Evolutionary conservation across 2,329 filamentous ascomycete genomes (phyloP).

Genomic region (Hansfordia pulvinata): DNA sequence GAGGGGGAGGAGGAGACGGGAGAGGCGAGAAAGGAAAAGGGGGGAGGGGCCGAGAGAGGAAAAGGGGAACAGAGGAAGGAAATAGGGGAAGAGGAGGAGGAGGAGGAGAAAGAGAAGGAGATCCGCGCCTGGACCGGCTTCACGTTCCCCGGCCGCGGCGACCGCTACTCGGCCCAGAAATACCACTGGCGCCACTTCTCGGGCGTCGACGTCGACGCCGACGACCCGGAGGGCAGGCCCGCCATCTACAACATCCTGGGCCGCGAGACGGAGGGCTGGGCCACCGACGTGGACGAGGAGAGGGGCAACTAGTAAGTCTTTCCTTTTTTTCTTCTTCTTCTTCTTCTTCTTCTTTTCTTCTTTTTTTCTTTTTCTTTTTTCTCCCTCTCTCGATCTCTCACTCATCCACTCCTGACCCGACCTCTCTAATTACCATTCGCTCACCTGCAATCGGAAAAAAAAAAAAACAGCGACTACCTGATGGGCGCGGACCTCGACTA

Average conservation of each 20-base stretch:
- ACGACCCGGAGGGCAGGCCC: conserved; percentile 33
- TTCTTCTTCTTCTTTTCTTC: too few relatives aligned
- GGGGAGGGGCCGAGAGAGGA: not conserved
- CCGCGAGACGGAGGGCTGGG: conserved; percentile 51
- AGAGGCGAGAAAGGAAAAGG: not conserved
- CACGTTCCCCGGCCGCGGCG: conserved; percentile 46
- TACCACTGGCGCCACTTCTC: conserved; percentile 57
- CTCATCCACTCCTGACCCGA: too few relatives aligned
- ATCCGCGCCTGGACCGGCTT: conserved; percentile 59
- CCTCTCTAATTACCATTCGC: not conserved
- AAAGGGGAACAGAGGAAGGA: conserved; percentile 36
- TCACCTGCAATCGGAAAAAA: not conserved
- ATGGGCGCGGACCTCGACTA: conserved; percentile 23
- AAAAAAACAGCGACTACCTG: conserved; percentile 8
- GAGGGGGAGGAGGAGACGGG: not conserved
- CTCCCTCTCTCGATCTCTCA: too few relatives aligned
- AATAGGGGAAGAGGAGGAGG: conserved; percentile 35
- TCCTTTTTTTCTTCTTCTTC: conserved; percentile 15
- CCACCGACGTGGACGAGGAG: conserved; percentile 36
- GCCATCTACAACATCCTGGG: conserved; percentile 47
- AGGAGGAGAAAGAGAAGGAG: conserved; percentile 38
- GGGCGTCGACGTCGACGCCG: conserved; percentile 52
- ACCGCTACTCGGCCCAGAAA: conserved; percentile 44
- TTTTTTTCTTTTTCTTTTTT: too few relatives aligned
- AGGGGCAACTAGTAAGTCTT: conserved; percentile 44